Percentiles rank a stretch among this genome's conserved stretches.
phyloP scores from a whole-genome alignment of 345 rosid species.

The Gossypium herbaceum region DNA sequence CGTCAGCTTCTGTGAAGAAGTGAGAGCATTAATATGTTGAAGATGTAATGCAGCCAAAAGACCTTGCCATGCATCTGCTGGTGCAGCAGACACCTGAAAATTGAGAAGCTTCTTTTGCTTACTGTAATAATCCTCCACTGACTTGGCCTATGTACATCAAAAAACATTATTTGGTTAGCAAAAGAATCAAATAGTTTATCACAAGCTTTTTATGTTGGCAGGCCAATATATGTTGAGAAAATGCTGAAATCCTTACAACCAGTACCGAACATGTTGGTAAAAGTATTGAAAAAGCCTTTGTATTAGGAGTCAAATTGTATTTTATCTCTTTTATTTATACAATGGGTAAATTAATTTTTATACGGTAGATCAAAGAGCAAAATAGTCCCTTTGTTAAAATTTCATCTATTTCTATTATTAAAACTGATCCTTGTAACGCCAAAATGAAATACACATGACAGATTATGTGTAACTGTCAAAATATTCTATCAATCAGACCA shows the following conservation, averaged over 20 bases:
- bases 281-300: too few species aligned
- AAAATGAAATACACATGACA: too few species aligned
- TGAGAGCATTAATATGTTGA: conserved; percentile 43
- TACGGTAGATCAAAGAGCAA: too few species aligned
- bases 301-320: too few species aligned
- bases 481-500: too few species aligned
- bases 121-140: conserved; percentile 80
- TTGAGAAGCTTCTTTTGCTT: conserved; percentile 76
- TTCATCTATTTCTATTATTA: too few species aligned
- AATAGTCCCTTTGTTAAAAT: too few species aligned
- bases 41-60: conserved; percentile 79
- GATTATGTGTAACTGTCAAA: too few species aligned
- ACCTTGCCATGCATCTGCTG: conserved; percentile 81
- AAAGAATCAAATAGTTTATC: background rate
- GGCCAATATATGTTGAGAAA: background rate
- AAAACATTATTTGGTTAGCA: background rate
- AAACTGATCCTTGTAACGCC: too few species aligned
- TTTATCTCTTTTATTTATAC: too few species aligned
- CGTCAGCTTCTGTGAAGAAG: conserved; percentile 41
- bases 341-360: too few species aligned
- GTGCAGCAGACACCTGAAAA: conserved; percentile 57
- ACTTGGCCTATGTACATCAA: conserved; percentile 45
- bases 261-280: background rate
- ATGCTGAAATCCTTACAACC: background rate
- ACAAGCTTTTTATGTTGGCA: background rate